These are phyloP conservation scores for Coniferiporia sulphurascens DNA, from an alignment of 1,284 basidiomycete genomes.

Conservation along the genomic window DNA sequence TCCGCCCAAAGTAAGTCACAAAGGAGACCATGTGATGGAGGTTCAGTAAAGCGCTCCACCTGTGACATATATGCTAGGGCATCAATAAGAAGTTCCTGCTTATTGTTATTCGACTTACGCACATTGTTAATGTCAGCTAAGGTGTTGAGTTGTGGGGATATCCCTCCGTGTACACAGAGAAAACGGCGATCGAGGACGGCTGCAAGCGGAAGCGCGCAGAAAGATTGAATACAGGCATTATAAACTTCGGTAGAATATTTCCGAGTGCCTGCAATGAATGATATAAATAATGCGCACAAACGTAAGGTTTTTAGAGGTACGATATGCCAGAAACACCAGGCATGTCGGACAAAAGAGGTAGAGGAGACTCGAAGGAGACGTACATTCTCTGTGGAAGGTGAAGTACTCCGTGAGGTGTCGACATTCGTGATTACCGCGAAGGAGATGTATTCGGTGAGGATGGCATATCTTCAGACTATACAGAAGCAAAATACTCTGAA, in stretches of 20 bases:
- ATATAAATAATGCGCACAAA: neutral
- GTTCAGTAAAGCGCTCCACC: constrained; percentile 93
- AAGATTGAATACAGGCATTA: constrained; percentile 88
- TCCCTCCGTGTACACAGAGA: constrained; percentile 96
- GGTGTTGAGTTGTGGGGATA: constrained; percentile 85
- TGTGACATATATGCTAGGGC: constrained; percentile 22
- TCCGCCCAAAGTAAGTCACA: constrained; percentile 97
- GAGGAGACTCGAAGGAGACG: constrained; percentile 27
- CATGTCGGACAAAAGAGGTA: constrained; percentile 12
- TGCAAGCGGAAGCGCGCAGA: constrained; percentile 87
- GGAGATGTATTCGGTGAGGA: constrained; percentile 83
- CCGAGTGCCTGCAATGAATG: constrained; percentile 63
- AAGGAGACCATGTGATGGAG: constrained; percentile 87
- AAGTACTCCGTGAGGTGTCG: constrained; percentile 95
- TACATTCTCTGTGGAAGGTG: constrained; percentile 94
- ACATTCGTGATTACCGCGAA: constrained; percentile 98
- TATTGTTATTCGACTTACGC: neutral
- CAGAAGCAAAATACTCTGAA: constrained; percentile 80
- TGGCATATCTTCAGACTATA: constrained; percentile 94
- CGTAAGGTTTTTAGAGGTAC: neutral
- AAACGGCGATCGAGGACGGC: constrained; percentile 96
- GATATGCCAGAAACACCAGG: neutral
- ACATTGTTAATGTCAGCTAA: constrained; percentile 80
- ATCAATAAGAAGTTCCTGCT: neutral
- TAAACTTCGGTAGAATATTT: constrained; percentile 88